Conservation (phyloP, 1,284 basidiomycete genomes). For the Ceratobasidium sp. region DNA sequence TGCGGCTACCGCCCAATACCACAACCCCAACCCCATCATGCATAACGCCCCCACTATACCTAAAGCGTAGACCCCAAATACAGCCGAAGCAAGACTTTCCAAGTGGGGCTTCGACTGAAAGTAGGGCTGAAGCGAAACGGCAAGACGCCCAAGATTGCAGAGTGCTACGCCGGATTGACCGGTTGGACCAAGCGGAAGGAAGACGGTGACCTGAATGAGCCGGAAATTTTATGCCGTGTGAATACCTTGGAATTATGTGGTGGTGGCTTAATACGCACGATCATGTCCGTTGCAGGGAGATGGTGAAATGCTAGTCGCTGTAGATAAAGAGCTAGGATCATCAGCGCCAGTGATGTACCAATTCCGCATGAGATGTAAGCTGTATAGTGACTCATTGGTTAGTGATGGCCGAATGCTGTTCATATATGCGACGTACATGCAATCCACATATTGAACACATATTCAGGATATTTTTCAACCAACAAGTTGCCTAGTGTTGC, state of each 20-base stretch:
- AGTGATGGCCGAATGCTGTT: background rate
- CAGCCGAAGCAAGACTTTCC: slow-evolving; percentile 4
- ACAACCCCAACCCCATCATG: slow-evolving; percentile 39
- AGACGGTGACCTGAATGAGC: slow-evolving; percentile 29
- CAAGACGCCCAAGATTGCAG: slow-evolving; percentile 34
- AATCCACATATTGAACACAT: slow-evolving; percentile 42
- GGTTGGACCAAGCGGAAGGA: slow-evolving; percentile 35
- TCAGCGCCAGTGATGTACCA: slow-evolving; percentile 36
- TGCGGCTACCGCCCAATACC: slow-evolving; percentile 40
- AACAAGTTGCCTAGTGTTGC: slow-evolving; percentile 34
- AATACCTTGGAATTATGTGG: no score
- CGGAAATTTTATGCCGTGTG: background rate
- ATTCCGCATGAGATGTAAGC: slow-evolving; percentile 40
- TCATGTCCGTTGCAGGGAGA: slow-evolving; percentile 38
- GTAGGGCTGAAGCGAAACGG: slow-evolving; percentile 24
- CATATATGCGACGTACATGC: slow-evolving; percentile 25
- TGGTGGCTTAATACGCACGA: background rate
- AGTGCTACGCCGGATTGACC: slow-evolving; percentile 38
- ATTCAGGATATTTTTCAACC: slow-evolving; percentile 33
- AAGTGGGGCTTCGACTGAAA: slow-evolving; percentile 24
- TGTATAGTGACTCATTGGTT: background rate
- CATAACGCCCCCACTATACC: slow-evolving; percentile 37
- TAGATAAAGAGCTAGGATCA: slow-evolving; percentile 38
- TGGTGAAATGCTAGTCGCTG: slow-evolving; percentile 42
- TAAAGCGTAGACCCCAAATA: slow-evolving; percentile 16